phyloP scores from a whole-genome alignment of 192 early-diverging fungal species.

The Umbelopsis sp. region DNA sequence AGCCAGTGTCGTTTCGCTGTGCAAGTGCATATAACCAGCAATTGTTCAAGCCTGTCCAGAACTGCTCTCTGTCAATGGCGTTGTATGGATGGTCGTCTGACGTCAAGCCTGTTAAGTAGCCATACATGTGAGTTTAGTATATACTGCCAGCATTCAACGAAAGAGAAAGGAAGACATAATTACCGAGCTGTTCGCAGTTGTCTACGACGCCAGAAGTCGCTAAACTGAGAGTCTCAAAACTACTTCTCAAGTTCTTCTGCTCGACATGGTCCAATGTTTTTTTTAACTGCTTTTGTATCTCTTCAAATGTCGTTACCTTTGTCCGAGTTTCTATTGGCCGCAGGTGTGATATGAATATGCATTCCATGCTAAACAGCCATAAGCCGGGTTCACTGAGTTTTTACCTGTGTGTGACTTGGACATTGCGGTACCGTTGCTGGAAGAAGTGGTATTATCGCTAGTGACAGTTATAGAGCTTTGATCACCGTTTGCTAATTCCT shows the following conservation, averaged over 20 bases:
- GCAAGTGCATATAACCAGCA: conserved; percentile 75
- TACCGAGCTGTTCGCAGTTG: conserved; percentile 68
- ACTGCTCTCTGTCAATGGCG: conserved; percentile 61
- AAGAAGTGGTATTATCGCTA: background rate
- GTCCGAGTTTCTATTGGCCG: background rate
- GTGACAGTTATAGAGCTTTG: background rate
- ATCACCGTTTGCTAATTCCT: background rate
- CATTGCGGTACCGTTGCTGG: background rate
- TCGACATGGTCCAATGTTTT: conserved; percentile 65
- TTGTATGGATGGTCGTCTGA: conserved; percentile 62
- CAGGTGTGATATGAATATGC: background rate
- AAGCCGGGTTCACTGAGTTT: background rate
- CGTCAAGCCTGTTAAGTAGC: conserved; percentile 40
- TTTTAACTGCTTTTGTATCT: conserved; percentile 67
- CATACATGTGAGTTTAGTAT: background rate
- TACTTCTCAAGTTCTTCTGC: conserved; percentile 58
- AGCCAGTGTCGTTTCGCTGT: conserved; percentile 49
- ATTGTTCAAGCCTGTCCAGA: conserved; percentile 76
- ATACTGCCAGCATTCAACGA: background rate
- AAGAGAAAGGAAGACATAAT: background rate
- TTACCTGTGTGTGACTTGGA: conserved; percentile 6
- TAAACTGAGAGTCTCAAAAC: conserved; percentile 70
- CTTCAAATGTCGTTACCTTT: conserved; percentile 35
- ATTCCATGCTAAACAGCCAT: background rate
- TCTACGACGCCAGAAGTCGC: conserved; percentile 65